These are phyloP conservation scores for Cytospora schulzeri DNA, from an alignment of 2,329 filamentous ascomycete genomes.

Conservation along the genomic window DNA sequence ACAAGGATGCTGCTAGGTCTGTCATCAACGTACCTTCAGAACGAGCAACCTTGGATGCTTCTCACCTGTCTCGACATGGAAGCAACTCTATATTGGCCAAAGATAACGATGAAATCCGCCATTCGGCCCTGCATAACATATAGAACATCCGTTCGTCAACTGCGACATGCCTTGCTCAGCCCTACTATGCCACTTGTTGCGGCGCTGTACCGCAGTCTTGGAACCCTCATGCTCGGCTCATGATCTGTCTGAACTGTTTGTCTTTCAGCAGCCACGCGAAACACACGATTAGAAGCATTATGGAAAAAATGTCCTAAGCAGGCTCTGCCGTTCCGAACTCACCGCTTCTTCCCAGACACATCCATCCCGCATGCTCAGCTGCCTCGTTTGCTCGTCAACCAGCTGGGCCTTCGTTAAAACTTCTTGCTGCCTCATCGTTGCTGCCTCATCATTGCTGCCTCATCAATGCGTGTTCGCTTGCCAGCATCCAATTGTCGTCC, in stretches of 20 bases:
- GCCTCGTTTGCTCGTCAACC: not conserved
- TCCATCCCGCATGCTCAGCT: not conserved
- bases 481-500: not conserved
- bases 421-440: not conserved
- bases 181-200: not conserved
- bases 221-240: not conserved
- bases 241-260: not conserved
- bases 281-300: too few species aligned
- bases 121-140: not conserved
- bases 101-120: not conserved
- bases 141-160: not conserved
- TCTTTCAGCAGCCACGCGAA: not conserved
- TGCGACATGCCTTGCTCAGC: not conserved
- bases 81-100: not conserved
- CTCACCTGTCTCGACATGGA: conserved; percentile 1
- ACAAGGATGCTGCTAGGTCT: conserved; percentile 5
- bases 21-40: not conserved
- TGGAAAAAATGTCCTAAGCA: too few species aligned
- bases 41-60: not conserved
- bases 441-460: not conserved
- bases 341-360: not conserved
- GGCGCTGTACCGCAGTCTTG: not conserved
- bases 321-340: not conserved
- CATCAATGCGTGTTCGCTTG: conserved; percentile 9
- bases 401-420: not conserved